phyloP scores from a whole-genome alignment of 2,329 filamentous ascomycete species.

The Sporothrix phasma region DNA sequence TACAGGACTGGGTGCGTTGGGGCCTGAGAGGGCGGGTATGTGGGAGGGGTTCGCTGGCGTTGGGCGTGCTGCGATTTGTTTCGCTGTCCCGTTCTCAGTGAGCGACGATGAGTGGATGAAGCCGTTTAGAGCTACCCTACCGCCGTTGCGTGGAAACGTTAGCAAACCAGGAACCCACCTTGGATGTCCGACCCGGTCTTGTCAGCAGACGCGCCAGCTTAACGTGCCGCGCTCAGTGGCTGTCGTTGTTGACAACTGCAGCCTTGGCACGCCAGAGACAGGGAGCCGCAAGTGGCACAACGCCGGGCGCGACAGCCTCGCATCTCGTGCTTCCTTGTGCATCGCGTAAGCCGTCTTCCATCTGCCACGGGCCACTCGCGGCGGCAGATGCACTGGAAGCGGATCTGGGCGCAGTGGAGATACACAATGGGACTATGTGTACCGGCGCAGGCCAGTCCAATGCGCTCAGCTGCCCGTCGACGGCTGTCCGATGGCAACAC shows the following conservation, averaged over 20 bases:
- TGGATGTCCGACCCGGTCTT: background rate
- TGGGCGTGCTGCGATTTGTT: constrained; percentile 4
- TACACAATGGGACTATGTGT: background rate
- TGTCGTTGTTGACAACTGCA: background rate
- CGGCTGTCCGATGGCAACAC: background rate
- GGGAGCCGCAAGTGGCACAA: constrained; percentile 4
- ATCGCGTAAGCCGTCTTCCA: background rate
- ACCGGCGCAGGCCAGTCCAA: background rate
- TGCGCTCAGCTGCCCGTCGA: constrained; percentile 6
- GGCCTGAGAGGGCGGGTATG: background rate
- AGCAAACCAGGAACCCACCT: constrained; percentile 4
- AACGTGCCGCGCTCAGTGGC: background rate
- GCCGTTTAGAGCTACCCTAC: background rate
- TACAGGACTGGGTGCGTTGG: background rate
- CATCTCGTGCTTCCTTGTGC: background rate
- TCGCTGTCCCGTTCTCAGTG: constrained; percentile 1
- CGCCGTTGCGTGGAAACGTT: background rate
- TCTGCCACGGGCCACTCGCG: background rate
- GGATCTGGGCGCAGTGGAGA: background rate
- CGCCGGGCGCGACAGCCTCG: constrained; percentile 7
- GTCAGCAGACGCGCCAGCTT: background rate
- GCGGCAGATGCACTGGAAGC: background rate
- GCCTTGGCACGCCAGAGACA: constrained; percentile 4
- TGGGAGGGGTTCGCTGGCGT: background rate
- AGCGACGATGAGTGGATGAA: background rate